phyloP scores from a whole-genome alignment of 2,329 filamentous ascomycete species.

The Rutstroemia sp. region DNA sequence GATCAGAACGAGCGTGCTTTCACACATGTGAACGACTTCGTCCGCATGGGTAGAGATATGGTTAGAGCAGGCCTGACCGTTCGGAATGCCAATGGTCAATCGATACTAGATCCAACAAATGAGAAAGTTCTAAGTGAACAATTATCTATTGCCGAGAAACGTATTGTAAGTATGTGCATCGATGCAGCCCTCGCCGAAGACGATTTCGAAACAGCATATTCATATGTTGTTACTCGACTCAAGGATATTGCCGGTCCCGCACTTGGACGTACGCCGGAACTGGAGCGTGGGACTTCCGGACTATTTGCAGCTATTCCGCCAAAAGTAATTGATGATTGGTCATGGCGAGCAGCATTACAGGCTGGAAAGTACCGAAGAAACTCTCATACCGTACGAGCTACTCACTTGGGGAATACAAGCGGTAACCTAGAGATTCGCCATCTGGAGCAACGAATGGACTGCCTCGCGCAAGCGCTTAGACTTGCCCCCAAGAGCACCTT shows the following conservation, averaged over 20 bases:
- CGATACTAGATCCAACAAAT: neutral
- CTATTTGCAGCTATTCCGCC: conserved; percentile 21
- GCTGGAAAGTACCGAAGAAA: conserved; percentile 67
- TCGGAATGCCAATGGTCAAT: conserved; percentile 7
- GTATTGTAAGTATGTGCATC: conserved; percentile 74
- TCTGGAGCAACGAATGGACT: conserved; percentile 74
- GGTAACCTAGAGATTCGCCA: conserved; percentile 59
- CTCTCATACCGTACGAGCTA: conserved; percentile 44
- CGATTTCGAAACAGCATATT: conserved; percentile 82
- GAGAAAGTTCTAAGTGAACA: conserved; percentile 26
- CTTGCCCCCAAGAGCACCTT: conserved; percentile 64
- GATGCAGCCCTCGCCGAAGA: conserved; percentile 69
- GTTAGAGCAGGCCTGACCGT: conserved; percentile 48
- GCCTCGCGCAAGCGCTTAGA: conserved; percentile 66
- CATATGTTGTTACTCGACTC: conserved; percentile 68
- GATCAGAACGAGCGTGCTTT: conserved; percentile 71
- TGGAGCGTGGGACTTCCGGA: conserved; percentile 12
- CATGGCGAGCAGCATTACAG: conserved; percentile 71
- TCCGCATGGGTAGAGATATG: conserved; percentile 62
- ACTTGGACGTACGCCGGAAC: conserved; percentile 16
- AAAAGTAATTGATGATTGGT: conserved; percentile 51
- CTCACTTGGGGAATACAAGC: conserved; percentile 52
- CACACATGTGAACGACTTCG: conserved; percentile 64
- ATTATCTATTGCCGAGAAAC: conserved; percentile 44
- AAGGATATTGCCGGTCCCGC: conserved; percentile 32